Evolutionary conservation across 495 filamentous ascomycete species (phyloP).

Genomic region (Elasticomyces elasticus): DNA sequence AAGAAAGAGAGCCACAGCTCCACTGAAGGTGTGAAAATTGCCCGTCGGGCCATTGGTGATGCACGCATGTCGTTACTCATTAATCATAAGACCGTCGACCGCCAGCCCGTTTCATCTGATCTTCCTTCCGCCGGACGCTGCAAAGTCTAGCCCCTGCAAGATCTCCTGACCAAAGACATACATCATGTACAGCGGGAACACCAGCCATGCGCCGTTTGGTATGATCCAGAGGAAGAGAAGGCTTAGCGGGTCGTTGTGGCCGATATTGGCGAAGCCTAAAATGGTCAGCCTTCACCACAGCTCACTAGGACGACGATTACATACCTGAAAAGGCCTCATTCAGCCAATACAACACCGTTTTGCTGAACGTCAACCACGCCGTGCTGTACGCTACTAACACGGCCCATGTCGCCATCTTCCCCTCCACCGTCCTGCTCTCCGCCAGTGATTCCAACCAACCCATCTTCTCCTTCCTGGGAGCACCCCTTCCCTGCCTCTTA

Average conservation of each 20-base stretch:
- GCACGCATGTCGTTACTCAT: not conserved
- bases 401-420: conserved; percentile 50
- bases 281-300: too few relatives aligned
- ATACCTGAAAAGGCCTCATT: conserved; percentile 61
- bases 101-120: not conserved
- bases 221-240: conserved; percentile 65
- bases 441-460: conserved; percentile 37
- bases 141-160: conserved; percentile 50
- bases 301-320: not conserved
- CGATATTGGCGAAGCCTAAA: conserved; percentile 57
- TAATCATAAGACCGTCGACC: not conserved
- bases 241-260: conserved; percentile 53
- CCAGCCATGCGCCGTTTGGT: conserved; percentile 72
- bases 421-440: conserved; percentile 45
- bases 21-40: too few relatives aligned
- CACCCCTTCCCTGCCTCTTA: conserved; percentile 32
- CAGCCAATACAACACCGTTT: conserved; percentile 82
- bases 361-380: conserved; percentile 72
- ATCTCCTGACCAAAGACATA: conserved; percentile 63
- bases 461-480: conserved; percentile 22
- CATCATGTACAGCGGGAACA: conserved; percentile 60
- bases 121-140: conserved; percentile 6
- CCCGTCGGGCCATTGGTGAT: too few relatives aligned
- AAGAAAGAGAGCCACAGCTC: too few relatives aligned
- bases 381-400: conserved; percentile 58